phyloP scores from a whole-genome alignment of 768 basidiomycete species.

The Calocera viscosa region DNA sequence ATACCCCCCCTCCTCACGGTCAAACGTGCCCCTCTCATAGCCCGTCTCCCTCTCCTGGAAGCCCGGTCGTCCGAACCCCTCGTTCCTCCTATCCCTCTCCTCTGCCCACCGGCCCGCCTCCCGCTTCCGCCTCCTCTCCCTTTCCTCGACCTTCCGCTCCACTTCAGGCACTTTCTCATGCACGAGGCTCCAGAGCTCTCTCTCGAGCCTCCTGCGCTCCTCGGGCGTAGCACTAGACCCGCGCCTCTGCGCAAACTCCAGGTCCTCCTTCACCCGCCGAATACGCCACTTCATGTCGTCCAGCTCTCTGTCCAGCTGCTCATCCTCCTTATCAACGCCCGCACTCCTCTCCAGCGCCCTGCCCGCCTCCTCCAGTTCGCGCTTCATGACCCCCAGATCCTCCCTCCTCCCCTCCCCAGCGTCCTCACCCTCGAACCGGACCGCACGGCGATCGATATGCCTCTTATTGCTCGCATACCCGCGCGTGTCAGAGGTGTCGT shows the following conservation, averaged over 20 bases:
- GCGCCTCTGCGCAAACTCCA: slow-evolving; percentile 72
- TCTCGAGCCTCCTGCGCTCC: slow-evolving; percentile 72
- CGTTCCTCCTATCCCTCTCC: slow-evolving; percentile 75
- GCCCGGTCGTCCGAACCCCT: slow-evolving; percentile 45
- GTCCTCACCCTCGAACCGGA: slow-evolving; percentile 59
- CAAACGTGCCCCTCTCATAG: slow-evolving; percentile 32
- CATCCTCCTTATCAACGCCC: slow-evolving; percentile 70
- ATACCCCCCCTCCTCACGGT: slow-evolving; percentile 26
- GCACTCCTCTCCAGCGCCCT: slow-evolving; percentile 63
- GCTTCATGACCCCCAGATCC: slow-evolving; percentile 79
- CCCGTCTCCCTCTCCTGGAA: slow-evolving; percentile 17
- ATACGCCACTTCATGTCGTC: slow-evolving; percentile 76
- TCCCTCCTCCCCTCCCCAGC: slow-evolving; percentile 29
- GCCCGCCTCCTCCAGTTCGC: slow-evolving; percentile 64
- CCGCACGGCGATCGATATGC: slow-evolving; percentile 71
- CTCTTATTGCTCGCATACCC: slow-evolving; percentile 72
- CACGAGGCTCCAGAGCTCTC: slow-evolving; percentile 72
- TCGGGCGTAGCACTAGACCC: slow-evolving; percentile 63
- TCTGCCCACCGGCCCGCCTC: slow-evolving; percentile 68
- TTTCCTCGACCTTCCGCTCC: slow-evolving; percentile 66
- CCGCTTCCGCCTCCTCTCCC: slow-evolving; percentile 61
- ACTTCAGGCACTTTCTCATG: slow-evolving; percentile 87
- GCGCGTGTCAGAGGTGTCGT: slow-evolving; percentile 36
- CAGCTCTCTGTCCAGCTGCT: slow-evolving; percentile 81
- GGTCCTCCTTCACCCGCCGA: slow-evolving; percentile 75